phyloP scores from a whole-genome alignment of 2,329 filamentous ascomycete genomes.

The Kalaharituber pfeilii region DNA sequence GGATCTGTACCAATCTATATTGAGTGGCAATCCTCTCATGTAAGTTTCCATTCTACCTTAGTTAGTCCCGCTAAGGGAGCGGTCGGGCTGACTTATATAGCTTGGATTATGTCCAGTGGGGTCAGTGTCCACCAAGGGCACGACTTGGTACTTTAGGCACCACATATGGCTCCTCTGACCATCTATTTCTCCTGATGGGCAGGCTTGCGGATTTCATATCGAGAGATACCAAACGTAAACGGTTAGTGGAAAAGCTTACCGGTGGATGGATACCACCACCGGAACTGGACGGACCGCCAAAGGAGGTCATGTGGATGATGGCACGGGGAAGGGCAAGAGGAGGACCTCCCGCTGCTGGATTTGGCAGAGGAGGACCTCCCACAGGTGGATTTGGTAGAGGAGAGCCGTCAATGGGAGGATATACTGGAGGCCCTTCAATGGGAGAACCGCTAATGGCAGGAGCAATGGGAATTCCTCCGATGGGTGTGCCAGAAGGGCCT shows the following conservation, averaged over 20 bases:
- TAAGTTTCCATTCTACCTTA: conserved; percentile 35
- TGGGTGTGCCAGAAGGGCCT: conserved; percentile 10
- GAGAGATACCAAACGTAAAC: conserved; percentile 61
- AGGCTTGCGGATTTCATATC: conserved; percentile 63
- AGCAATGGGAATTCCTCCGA: background rate
- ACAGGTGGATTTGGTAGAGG: background rate
- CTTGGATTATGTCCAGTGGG: conserved; percentile 64
- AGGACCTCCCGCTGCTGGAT: conserved; percentile 9
- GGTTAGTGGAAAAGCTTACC: conserved; percentile 44
- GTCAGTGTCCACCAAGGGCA: conserved; percentile 72
- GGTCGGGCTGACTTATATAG: conserved; percentile 33
- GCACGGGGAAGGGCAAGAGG: conserved; percentile 25
- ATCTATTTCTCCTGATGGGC: conserved; percentile 64
- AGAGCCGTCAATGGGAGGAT: background rate
- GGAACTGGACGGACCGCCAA: conserved; percentile 27
- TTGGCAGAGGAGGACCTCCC: conserved; percentile 2
- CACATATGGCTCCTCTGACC: conserved; percentile 76
- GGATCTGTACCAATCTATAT: conserved; percentile 75
- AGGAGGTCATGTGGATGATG: conserved; percentile 5
- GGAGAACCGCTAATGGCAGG: background rate
- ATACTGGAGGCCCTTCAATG: background rate
- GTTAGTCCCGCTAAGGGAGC: no score
- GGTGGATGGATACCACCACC: conserved; percentile 40
- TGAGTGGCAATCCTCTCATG: conserved; percentile 74
- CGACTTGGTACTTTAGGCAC: conserved; percentile 60